Conservation (phyloP, 1,284 basidiomycete genomes). For the Violaceomyces palustris region DNA sequence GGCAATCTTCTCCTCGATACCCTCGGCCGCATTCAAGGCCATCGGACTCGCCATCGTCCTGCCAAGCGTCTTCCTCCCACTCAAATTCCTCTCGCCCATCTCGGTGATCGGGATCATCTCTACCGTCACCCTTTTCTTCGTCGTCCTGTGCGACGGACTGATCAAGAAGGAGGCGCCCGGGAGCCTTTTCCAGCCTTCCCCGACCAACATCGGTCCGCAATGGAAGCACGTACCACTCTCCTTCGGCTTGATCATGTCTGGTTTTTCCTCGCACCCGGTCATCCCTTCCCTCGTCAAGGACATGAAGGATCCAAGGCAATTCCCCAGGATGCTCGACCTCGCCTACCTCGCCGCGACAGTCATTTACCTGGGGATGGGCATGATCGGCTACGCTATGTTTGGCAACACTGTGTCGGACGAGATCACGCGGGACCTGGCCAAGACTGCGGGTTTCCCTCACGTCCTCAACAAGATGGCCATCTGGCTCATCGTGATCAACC, state of each 20-base stretch:
- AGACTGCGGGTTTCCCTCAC: conserved; percentile 69
- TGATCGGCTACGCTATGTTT: conserved; percentile 79
- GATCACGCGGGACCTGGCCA: conserved; percentile 78
- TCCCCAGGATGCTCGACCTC: conserved; percentile 75
- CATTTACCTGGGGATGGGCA: conserved; percentile 74
- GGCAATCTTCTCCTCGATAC: conserved; percentile 26
- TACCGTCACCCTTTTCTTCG: conserved; percentile 63
- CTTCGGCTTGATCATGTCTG: conserved; percentile 93
- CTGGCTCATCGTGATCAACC: conserved; percentile 81
- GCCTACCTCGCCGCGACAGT: conserved; percentile 79
- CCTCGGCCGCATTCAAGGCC: conserved; percentile 35
- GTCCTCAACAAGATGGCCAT: conserved; percentile 71
- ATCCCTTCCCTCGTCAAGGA: conserved; percentile 84
- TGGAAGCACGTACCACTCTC: conserved; percentile 58
- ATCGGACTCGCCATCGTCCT: conserved; percentile 36
- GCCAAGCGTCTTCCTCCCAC: conserved; percentile 45
- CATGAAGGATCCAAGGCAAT: conserved; percentile 77
- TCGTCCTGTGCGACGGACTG: conserved; percentile 79
- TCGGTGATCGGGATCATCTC: conserved; percentile 54
- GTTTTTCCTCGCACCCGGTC: conserved; percentile 90
- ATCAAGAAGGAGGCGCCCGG: conserved; percentile 74
- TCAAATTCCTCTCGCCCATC: conserved; percentile 42
- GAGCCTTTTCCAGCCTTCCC: conserved; percentile 69
- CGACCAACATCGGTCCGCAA: conserved; percentile 65
- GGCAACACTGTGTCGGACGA: conserved; percentile 60